Conservation (phyloP, 345 rosid genomes). For the Eucalyptus melliodora region DNA sequence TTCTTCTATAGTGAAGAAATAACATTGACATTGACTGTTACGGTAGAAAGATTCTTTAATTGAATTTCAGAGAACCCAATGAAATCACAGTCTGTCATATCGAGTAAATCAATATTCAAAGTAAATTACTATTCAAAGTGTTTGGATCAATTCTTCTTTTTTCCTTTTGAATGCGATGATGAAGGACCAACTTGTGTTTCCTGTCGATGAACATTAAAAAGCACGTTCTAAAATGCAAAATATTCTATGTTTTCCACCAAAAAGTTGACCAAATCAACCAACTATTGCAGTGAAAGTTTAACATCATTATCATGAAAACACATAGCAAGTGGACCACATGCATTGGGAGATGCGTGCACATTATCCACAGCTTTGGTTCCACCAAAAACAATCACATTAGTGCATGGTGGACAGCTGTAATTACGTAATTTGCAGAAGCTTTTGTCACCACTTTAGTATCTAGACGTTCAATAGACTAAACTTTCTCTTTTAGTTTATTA, state of each 20-base stretch:
- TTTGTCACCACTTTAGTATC: not conserved
- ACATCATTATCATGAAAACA: not conserved
- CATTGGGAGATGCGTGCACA: not conserved
- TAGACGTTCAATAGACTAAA: not conserved
- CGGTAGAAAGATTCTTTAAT: rapidly evolving
- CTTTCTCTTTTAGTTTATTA: not conserved
- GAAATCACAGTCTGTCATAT: not conserved
- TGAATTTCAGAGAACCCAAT: not conserved
- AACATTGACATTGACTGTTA: no score
- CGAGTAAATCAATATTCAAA: no score
- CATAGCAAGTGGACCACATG: not conserved
- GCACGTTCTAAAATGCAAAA: not conserved
- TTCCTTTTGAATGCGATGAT: not conserved
- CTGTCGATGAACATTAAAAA: no score
- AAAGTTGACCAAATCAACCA: not conserved
- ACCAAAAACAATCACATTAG: not conserved
- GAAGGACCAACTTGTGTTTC: not conserved
- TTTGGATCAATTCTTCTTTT: no score
- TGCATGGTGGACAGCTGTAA: not conserved
- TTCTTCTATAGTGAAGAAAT: no score
- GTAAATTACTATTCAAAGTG: not conserved
- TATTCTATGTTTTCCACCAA: not conserved
- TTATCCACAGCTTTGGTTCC: not conserved
- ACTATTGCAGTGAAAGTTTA: not conserved
- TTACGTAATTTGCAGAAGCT: not conserved